Percentiles rank a stretch among this genome's conserved stretches.
Conservation (phyloP, 2,329 filamentous ascomycete genomes). For the Talaromyces verruculosus region DNA sequence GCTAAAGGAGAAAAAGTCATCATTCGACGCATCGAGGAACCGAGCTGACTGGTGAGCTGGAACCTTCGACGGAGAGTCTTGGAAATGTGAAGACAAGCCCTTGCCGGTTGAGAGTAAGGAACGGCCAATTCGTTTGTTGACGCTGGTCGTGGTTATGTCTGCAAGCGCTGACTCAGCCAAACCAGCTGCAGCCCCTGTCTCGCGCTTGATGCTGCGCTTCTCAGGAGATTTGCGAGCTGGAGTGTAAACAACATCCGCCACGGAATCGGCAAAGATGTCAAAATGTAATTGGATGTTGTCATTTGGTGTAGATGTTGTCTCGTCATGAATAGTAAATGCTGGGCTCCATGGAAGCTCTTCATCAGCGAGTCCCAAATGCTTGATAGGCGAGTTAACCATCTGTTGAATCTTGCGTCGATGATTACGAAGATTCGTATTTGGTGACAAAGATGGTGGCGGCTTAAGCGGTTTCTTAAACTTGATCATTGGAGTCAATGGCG, state of each 20-base stretch:
- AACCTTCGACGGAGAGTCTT: constrained; percentile 44
- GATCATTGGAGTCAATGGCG: constrained; percentile 78
- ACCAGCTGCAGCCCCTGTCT: constrained; percentile 37
- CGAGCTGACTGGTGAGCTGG: constrained; percentile 31
- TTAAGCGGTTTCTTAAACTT: constrained; percentile 70
- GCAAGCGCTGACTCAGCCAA: constrained; percentile 44
- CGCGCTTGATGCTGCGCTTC: constrained; percentile 54
- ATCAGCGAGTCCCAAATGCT: constrained; percentile 43
- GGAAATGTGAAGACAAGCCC: constrained; percentile 30
- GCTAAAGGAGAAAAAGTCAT: constrained; percentile 51
- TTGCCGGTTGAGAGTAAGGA: constrained; percentile 39
- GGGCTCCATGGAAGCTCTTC: constrained; percentile 49
- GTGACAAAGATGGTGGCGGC: constrained; percentile 76
- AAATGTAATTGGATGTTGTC: constrained; percentile 52
- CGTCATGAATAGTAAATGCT: constrained; percentile 53
- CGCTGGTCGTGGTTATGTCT: constrained; percentile 41
- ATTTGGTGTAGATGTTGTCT: constrained; percentile 39
- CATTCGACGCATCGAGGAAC: constrained; percentile 39
- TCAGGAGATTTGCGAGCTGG: constrained; percentile 53
- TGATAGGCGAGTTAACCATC: constrained; percentile 75
- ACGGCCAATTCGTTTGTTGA: constrained; percentile 37
- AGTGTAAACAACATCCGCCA: constrained; percentile 39
- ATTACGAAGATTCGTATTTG: constrained; percentile 85
- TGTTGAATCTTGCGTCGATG: constrained; percentile 80
- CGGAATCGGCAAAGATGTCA: constrained; percentile 56